These are phyloP conservation scores for Oenanthe sinensis DNA, from an alignment of 129 eudicot genomes.

Conservation along the genomic window DNA sequence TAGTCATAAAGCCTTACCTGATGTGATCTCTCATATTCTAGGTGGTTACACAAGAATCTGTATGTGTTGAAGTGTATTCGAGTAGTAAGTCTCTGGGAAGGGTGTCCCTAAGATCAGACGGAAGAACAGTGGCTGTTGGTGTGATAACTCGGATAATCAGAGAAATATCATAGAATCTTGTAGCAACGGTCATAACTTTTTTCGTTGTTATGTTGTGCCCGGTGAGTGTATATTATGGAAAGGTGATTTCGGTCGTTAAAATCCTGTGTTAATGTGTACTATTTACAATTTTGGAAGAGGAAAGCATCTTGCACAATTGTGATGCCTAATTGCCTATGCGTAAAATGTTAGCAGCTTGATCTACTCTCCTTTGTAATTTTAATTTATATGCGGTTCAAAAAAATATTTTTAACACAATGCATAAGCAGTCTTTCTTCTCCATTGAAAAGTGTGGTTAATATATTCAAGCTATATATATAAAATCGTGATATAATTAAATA, in stretches of 20 bases:
- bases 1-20: not conserved
- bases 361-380: not conserved
- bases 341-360: not conserved
- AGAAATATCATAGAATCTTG: not conserved
- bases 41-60: conserved; percentile 63
- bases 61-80: conserved; percentile 75
- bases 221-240: not conserved
- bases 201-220: not conserved
- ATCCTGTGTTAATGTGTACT: not conserved
- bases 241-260: not conserved
- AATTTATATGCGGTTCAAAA: not conserved
- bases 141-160: conserved; percentile 49
- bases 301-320: not conserved
- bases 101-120: conserved; percentile 69
- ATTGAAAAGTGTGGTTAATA: too few relatives aligned
- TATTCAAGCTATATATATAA: too few relatives aligned
- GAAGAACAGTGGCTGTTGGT: conserved; percentile 91
- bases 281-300: not conserved
- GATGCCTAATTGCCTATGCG: not conserved
- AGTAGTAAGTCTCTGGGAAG: conserved; percentile 76
- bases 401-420: too few relatives aligned
- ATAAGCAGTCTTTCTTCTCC: too few relatives aligned
- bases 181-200: not conserved
- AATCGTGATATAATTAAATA: too few relatives aligned
- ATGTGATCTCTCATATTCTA: conserved; percentile 13